A percentile compares a stretch with the other conserved stretches of the same genome.
phyloP scores from a whole-genome alignment of 176 grass and related monocot genomes.

The Phyllostachys edulis region DNA sequence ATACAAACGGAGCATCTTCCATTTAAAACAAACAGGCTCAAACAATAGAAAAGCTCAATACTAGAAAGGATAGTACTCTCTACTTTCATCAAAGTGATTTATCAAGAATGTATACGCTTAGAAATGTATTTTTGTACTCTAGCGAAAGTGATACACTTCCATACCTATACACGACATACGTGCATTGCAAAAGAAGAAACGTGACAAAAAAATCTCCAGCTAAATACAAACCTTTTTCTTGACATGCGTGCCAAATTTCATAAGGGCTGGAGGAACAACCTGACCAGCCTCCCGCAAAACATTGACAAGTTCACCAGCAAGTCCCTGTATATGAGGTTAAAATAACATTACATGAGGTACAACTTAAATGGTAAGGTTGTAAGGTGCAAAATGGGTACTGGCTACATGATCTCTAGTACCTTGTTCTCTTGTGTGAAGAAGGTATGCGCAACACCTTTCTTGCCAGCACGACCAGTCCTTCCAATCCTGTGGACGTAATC shows the following conservation, averaged over 20 bases:
- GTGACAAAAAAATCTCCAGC: not conserved
- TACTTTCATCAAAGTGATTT: not conserved
- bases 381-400: not conserved
- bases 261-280: constrained; percentile 70
- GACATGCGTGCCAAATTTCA: constrained; percentile 92
- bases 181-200: not conserved
- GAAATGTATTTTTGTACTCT: not conserved
- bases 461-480: constrained; percentile 89
- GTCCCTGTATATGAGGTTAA: constrained; percentile 47
- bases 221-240: constrained; percentile 92
- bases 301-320: constrained; percentile 96
- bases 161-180: not conserved
- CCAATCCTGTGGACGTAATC: constrained; percentile 98
- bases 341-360: constrained; percentile 7
- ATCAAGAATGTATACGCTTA: not conserved
- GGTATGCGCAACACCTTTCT: constrained; percentile 94
- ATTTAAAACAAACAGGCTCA: not conserved
- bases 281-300: constrained; percentile 95
- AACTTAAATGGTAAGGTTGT: not conserved
- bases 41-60: not conserved
- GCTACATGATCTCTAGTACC: constrained; percentile 34
- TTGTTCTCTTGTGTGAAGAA: constrained; percentile 93
- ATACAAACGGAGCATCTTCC: not conserved
- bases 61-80: not conserved
- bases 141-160: not conserved